Evolutionary conservation across 495 filamentous ascomycete species (phyloP), one percentile per base, ranked within the genome.

Genomic region (Hypomontagnella monticulosa): DNA sequence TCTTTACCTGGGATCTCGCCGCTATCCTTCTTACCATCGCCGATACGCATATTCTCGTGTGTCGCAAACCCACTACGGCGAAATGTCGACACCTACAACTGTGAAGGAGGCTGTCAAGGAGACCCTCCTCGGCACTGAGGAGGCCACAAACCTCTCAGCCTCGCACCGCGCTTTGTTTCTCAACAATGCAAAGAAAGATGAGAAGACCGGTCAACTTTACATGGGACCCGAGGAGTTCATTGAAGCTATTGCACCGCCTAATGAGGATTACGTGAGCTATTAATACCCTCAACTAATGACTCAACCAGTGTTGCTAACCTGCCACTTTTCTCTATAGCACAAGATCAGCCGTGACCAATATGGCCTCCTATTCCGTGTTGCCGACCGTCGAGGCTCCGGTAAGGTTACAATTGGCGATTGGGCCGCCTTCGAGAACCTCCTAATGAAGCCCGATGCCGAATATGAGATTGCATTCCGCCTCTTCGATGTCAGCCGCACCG

Each of bases 391-490:
- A 42, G 85, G 81, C 51, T 78, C 78, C 18, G 92, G 93, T 55
- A 88, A 84, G 68, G 80, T 99, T 32, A 91, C 75, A 61, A 76
- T 99, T 23, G 82, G 86, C 61, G 95, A 99, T 76, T 99, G 93
- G 93, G 87, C 83, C 11, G 89, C 88, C 43, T 99, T 97, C 74
- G 90, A 97, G 77, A 94, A 97, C 79, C 86, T 99, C 54, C 87
- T 99, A 34, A 84, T 85, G 49, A 97, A 97, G 74, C 93, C 95
- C 62, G 95, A 98, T 66, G 96, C 95, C 71, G 96, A 99, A 76
- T 99, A 99, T 75, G 93, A 99, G 78, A 97, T 99, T 66, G 94
- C 93, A 4, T 99, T 97, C 79, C 91, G 96, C 57, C 84, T 98
- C 23, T 99, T 99, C 78, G 95, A 98, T 68, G 77, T 89, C 61